phyloP scores from a whole-genome alignment of 2,329 filamentous ascomycete genomes.

The Rutstroemia sp. region DNA sequence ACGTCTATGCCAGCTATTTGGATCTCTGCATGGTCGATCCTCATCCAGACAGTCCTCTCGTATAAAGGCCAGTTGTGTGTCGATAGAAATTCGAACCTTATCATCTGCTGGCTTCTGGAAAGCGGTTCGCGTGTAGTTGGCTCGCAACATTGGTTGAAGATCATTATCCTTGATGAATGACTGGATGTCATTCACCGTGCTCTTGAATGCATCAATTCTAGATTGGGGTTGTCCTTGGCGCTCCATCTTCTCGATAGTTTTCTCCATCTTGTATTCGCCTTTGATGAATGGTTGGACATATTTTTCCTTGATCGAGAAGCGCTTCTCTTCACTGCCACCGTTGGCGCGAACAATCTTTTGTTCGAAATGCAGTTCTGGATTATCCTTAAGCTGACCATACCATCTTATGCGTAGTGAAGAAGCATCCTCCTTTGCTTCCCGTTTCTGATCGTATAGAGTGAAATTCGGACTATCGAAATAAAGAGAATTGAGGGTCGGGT shows the following conservation, averaged over 20 bases:
- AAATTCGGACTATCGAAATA: conserved; percentile 92
- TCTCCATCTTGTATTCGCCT: conserved; percentile 86
- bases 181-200: conserved; percentile 70
- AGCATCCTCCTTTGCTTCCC: conserved; percentile 66
- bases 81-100: conserved; percentile 83
- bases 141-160: conserved; percentile 77
- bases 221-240: conserved; percentile 60
- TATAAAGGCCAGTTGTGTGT: conserved; percentile 87
- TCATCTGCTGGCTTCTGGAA: conserved; percentile 95
- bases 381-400: conserved; percentile 76
- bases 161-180: conserved; percentile 69
- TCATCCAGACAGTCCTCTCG: conserved; percentile 68
- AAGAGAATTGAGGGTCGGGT: conserved; percentile 88
- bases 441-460: conserved; percentile 77
- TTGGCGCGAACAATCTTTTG: conserved; percentile 79
- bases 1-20: conserved; percentile 79
- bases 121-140: conserved; percentile 88
- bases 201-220: conserved; percentile 62
- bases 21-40: conserved; percentile 81
- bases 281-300: conserved; percentile 83
- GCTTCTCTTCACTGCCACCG: conserved; percentile 69
- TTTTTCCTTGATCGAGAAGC: conserved; percentile 86
- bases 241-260: conserved; percentile 80
- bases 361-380: conserved; percentile 77
- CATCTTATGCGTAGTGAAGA: conserved; percentile 82